Evolutionary conservation across 768 basidiomycete species (phyloP).

Genomic region (Leucogyrophana mollusca): DNA sequence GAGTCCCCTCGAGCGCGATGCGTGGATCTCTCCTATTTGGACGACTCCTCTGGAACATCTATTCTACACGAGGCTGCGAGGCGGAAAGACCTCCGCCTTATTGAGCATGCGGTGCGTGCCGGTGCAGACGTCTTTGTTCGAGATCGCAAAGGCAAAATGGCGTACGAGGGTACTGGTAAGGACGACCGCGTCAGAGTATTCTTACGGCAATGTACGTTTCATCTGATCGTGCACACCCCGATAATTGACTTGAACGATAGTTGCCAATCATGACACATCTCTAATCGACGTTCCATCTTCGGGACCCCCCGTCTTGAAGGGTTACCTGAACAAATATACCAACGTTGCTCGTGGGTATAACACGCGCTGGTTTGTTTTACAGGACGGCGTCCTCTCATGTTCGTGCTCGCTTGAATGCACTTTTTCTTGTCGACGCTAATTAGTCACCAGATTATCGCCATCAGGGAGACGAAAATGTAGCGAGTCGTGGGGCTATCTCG

Average conservation of each 20-base stretch:
- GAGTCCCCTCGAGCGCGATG: slow-evolving; percentile 66
- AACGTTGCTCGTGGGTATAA: slow-evolving; percentile 91
- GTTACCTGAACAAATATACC: slow-evolving; percentile 88
- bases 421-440: slow-evolving; percentile 1
- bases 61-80: slow-evolving; percentile 86
- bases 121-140: slow-evolving; percentile 90
- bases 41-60: slow-evolving; percentile 73
- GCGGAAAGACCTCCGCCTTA: slow-evolving; percentile 74
- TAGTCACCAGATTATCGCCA: slow-evolving; percentile 64
- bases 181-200: slow-evolving; percentile 84
- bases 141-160: slow-evolving; percentile 71
- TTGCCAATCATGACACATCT: slow-evolving; percentile 78
- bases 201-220: slow-evolving; percentile 72
- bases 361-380: slow-evolving; percentile 90
- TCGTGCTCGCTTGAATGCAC: slow-evolving; percentile 27
- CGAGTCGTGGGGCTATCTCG: slow-evolving; percentile 84
- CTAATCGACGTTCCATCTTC: slow-evolving; percentile 51
- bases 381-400: slow-evolving; percentile 85
- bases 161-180: slow-evolving; percentile 65
- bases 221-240: neutral
- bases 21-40: slow-evolving; percentile 78
- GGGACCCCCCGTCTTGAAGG: slow-evolving; percentile 64
- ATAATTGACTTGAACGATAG: slow-evolving; percentile 33
- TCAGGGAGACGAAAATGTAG: slow-evolving; percentile 85
- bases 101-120: slow-evolving; percentile 81